Percentiles rank a stretch among this genome's conserved stretches.
These are phyloP conservation scores for Gossypium mustelinum DNA, from an alignment of 345 rosid species.

Conservation along the genomic window DNA sequence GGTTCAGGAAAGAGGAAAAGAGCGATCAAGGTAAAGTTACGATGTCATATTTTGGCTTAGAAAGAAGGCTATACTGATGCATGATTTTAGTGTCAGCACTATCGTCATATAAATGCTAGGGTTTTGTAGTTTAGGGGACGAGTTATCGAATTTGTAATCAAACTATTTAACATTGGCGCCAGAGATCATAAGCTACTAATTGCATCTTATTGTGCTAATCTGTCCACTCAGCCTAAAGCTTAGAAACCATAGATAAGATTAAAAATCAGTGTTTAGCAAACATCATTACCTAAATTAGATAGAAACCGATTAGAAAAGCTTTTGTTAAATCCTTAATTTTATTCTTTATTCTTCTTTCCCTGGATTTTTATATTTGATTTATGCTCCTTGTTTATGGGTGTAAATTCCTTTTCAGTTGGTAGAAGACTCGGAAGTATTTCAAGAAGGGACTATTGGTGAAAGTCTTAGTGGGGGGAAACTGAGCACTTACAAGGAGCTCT, in stretches of 20 bases:
- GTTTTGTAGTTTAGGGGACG: neutral
- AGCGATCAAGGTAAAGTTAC: slow-evolving; percentile 68
- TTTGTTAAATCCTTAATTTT: neutral
- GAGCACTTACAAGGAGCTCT: slow-evolving; percentile 92
- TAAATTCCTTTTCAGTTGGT: slow-evolving; percentile 50
- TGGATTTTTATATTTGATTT: neutral
- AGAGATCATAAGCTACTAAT: neutral
- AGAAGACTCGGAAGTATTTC: slow-evolving; percentile 90
- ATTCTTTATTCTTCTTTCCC: neutral
- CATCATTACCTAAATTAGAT: neutral
- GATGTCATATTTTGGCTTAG: neutral
- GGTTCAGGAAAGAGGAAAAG: slow-evolving; percentile 97
- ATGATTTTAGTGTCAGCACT: slow-evolving; percentile 6
- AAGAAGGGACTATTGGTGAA: slow-evolving; percentile 85
- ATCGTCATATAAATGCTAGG: neutral
- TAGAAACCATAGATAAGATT: neutral
- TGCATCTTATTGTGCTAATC: neutral
- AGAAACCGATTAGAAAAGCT: neutral
- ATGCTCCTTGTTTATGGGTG: slow-evolving; percentile 2
- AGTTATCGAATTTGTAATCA: no score
- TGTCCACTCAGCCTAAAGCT: neutral
- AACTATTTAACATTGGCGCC: neutral
- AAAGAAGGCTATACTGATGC: slow-evolving; percentile 17
- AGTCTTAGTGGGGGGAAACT: slow-evolving; percentile 85
- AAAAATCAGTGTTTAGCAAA: neutral